A percentile compares a stretch with the other conserved stretches of the same genome.
Evolutionary conservation across 805 yeast species (phyloP).

Genomic region (Spathaspora boniae): DNA sequence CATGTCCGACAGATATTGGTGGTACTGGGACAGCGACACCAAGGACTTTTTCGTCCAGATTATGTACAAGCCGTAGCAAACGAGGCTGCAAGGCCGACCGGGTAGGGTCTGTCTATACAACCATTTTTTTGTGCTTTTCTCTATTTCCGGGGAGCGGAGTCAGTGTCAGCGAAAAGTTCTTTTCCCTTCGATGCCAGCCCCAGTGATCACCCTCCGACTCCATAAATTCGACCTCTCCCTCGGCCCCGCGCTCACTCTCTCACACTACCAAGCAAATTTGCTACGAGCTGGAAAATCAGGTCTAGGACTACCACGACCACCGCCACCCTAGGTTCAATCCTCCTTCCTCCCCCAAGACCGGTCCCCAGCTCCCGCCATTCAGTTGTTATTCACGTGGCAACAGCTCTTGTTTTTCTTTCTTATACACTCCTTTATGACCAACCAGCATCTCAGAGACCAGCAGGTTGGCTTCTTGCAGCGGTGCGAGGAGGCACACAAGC

Average conservation of each 20-base stretch:
- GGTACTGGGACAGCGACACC: conserved; percentile 70
- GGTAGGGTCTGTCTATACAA: no score
- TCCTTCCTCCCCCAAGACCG: no score
- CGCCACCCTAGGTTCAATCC: not conserved
- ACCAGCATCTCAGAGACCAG: conserved; percentile 4
- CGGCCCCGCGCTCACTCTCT: no score
- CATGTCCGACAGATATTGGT: conserved; percentile 48
- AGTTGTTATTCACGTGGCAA: no score
- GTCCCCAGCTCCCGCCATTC: no score
- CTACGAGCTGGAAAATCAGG: no score
- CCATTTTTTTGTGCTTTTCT: conserved; percentile 1
- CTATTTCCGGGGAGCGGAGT: conserved; percentile 1
- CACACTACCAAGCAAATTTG: no score
- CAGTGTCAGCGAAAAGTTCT: not conserved
- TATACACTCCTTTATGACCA: not conserved
- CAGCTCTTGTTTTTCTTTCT: no score
- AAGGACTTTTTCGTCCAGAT: conserved; percentile 70
- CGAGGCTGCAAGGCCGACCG: conserved; percentile 2
- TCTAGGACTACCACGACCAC: no score
- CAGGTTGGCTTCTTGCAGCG: conserved; percentile 13
- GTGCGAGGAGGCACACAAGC: conserved; percentile 30
- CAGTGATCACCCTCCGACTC: not conserved
- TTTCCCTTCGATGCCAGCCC: not conserved
- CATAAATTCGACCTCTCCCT: no score
- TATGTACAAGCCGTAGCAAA: conserved; percentile 48